phyloP scores from a whole-genome alignment of 1,284 basidiomycete species.

The Sanguinoderma infundibulare region DNA sequence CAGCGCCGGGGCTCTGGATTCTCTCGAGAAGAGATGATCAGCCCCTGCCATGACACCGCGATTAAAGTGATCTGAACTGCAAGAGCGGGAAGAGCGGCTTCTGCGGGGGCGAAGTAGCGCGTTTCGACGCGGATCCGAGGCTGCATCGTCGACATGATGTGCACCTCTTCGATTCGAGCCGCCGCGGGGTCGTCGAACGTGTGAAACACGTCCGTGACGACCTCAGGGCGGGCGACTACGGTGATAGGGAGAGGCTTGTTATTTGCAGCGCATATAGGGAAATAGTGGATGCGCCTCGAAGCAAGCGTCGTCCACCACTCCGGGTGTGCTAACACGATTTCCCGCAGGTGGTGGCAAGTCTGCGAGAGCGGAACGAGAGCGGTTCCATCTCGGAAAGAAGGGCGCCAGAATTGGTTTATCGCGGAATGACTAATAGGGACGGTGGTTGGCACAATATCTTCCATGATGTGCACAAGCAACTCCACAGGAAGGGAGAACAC shows the following conservation, averaged over 20 bases:
- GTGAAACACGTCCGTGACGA: background rate
- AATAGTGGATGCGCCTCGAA: background rate
- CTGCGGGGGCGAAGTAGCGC: slow-evolving; percentile 49
- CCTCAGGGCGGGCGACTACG: background rate
- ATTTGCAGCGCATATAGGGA: background rate
- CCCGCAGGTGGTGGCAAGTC: slow-evolving; percentile 8
- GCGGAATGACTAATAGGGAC: background rate
- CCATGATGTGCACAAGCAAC: slow-evolving; percentile 1
- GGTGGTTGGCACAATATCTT: background rate
- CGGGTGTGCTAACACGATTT: background rate
- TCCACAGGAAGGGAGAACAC: slow-evolving; percentile 1
- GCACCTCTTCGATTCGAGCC: slow-evolving; percentile 1
- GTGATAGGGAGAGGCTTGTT: background rate
- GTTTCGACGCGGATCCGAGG: slow-evolving; percentile 40
- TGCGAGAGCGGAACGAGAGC: slow-evolving; percentile 5
- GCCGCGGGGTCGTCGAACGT: background rate
- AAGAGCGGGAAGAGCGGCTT: slow-evolving; percentile 59
- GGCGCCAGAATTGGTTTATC: slow-evolving; percentile 1
- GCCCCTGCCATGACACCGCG: background rate
- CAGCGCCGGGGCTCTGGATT: background rate
- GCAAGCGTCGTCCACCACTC: slow-evolving; percentile 6
- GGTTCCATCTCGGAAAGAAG: background rate
- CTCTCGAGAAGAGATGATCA: background rate
- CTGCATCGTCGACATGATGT: slow-evolving; percentile 7
- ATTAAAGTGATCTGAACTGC: slow-evolving; percentile 56